Conservation (phyloP, 2,329 filamentous ascomycete species). For the Shiraia bambusicola region DNA sequence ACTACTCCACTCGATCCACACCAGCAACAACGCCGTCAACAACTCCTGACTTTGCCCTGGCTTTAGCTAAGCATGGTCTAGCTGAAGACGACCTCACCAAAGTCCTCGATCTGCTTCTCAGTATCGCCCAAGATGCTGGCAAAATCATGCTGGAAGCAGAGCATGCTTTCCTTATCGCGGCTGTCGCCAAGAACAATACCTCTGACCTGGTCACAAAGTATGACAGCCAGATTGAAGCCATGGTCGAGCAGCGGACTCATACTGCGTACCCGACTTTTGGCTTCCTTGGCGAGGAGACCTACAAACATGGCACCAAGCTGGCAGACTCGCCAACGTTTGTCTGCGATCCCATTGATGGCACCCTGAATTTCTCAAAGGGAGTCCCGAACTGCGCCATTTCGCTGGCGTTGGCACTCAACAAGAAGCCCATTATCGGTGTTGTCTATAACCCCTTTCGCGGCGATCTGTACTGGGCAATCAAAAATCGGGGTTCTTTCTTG, state of each 20-base stretch:
- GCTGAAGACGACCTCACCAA: constrained; percentile 10
- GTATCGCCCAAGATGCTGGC: constrained; percentile 32
- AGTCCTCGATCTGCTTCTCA: constrained; percentile 23
- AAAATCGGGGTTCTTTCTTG: constrained; percentile 35
- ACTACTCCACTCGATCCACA: constrained; percentile 9
- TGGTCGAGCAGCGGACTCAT: constrained; percentile 50
- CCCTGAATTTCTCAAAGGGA: constrained; percentile 43
- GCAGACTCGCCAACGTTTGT: constrained; percentile 38
- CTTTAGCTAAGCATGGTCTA: constrained; percentile 22
- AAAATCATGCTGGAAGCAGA: constrained; percentile 40
- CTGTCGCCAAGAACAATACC: constrained; percentile 40
- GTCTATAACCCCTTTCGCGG: constrained; percentile 41
- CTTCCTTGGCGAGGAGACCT: constrained; percentile 44
- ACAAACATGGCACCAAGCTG: constrained; percentile 35
- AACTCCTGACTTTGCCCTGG: constrained; percentile 16
- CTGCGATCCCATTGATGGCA: constrained; percentile 44
- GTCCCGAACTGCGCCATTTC: constrained; percentile 42
- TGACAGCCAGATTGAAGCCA: constrained; percentile 56
- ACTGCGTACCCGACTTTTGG: constrained; percentile 49
- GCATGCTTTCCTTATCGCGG: constrained; percentile 21
- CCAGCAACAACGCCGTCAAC: constrained; percentile 10
- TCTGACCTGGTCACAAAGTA: constrained; percentile 58
- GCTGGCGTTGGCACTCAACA: constrained; percentile 33
- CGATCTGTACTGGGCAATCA: constrained; percentile 41
- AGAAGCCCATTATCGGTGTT: constrained; percentile 38